Base-by-base conservation (phyloP, 2,329 filamentous ascomycete genomes). In the Exophiala dermatitidis region DNA sequence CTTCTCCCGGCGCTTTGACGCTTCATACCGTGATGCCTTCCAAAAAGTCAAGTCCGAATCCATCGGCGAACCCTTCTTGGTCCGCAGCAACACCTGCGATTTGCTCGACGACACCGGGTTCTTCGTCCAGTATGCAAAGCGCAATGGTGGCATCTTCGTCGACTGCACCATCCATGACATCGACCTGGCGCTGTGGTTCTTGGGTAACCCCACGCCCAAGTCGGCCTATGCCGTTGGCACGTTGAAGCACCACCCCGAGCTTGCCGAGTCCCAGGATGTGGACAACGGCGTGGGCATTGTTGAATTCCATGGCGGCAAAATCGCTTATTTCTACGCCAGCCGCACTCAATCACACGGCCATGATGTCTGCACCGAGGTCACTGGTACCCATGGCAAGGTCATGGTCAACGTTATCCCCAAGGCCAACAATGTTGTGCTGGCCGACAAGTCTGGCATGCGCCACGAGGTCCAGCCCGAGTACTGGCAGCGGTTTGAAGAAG, bases 141-240 rank as follows among this genome's bases (percentile, higher is more conserved):
- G 79, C 68, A 78, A 73, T 1, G 83, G 84, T 33, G 83, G 83
- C 26, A 84, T 86, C 65, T 86, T 86, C 62, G 83, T 86, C 54
- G 83, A 86, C 71, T 84, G 80, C 69, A 80, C 79, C 47, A 81
- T 86, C 63, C 83, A 86, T 71, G 83, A 86, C 62, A 86, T 86
- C 61, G 81, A 84, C 57, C 74, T 84, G 1, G 73, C 79, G 0
- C 70, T 84, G 1, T 84, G 81, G 80, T 84, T 79, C 71, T 81
- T 83, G 63, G 79, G 78, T 31, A 58, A 64, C 57, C 60, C 2
- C 48, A 59, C n/a, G 53, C 68, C 47, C 66, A 70, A 60, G 61
- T 68, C 43, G 59, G 67, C 46, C 33, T 67, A 61, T 50, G 63
- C 65, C 0, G 64, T 66, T 1, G 61, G 68, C 10, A 64, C 63